phyloP scores from a whole-genome alignment of 768 basidiomycete genomes.

The Macrolepiota fuliginosa region DNA sequence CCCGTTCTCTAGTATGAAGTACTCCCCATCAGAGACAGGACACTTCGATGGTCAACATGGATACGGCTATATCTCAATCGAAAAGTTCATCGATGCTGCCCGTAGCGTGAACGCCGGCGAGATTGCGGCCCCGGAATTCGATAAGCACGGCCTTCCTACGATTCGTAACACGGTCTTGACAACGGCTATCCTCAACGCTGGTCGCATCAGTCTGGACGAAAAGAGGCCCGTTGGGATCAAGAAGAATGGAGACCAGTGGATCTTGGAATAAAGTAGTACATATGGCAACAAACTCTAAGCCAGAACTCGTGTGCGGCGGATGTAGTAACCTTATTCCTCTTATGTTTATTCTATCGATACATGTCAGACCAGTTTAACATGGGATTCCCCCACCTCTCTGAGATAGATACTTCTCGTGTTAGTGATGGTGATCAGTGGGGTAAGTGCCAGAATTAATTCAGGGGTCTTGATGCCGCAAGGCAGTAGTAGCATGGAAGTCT shows the following conservation, averaged over 20 bases:
- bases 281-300: constrained; percentile 1
- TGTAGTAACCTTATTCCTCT: constrained; percentile 12
- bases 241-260: constrained; percentile 62
- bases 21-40: constrained; percentile 86
- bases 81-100: constrained; percentile 87
- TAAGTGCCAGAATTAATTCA: not conserved
- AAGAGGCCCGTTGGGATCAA: constrained; percentile 79
- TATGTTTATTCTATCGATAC: constrained; percentile 1
- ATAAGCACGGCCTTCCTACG: constrained; percentile 79
- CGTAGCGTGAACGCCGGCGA: constrained; percentile 73
- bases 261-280: constrained; percentile 50
- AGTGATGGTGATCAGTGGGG: constrained; percentile 2
- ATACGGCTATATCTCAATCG: constrained; percentile 89
- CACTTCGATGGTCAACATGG: constrained; percentile 94
- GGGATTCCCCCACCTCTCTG: not conserved
- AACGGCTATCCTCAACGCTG: constrained; percentile 88
- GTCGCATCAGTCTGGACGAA: constrained; percentile 87
- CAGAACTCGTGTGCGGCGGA: not conserved
- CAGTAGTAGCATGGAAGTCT: constrained; percentile 3
- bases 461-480: constrained; percentile 2
- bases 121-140: constrained; percentile 69
- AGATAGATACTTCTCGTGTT: not conserved
- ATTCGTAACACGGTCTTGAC: constrained; percentile 86
- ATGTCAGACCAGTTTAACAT: not conserved
- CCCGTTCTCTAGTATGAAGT: constrained; percentile 71